A percentile compares a stretch with the other conserved stretches of the same genome.
Evolutionary conservation across 1,139 yeast genomes (phyloP).

Genomic region (Wickerhamomyces sp.): DNA sequence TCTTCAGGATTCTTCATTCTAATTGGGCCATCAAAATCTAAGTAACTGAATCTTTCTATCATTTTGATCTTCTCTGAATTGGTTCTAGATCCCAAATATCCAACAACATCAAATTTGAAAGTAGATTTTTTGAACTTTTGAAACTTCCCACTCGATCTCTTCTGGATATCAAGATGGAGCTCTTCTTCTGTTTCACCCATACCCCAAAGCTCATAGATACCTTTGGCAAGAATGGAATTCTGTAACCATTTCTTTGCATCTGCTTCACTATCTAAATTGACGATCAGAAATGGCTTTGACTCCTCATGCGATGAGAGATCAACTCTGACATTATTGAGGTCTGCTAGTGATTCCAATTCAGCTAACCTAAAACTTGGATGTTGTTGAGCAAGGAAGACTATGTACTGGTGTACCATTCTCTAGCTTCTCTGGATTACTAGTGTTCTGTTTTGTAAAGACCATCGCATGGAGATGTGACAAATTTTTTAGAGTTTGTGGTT

Average conservation of each 20-base stretch:
- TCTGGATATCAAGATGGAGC: slow-evolving; percentile 51
- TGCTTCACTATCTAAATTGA: slow-evolving; percentile 58
- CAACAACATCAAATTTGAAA: slow-evolving; percentile 79
- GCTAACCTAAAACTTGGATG: slow-evolving; percentile 75
- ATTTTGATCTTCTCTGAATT: slow-evolving; percentile 50
- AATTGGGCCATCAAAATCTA: slow-evolving; percentile 74
- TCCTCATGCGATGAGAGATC: slow-evolving; percentile 60
- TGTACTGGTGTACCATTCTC: slow-evolving; percentile 33
- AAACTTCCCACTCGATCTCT: slow-evolving; percentile 21
- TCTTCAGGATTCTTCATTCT: slow-evolving; percentile 75
- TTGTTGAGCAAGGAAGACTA: slow-evolving; percentile 79
- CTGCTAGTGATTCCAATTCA: slow-evolving; percentile 83
- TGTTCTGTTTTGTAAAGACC: too few species aligned
- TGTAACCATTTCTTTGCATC: slow-evolving; percentile 59
- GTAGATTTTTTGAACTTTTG: slow-evolving; percentile 36
- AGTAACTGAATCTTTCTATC: slow-evolving; percentile 68
- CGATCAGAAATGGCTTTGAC: slow-evolving; percentile 63
- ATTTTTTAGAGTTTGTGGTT: too few species aligned
- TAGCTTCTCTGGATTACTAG: too few species aligned
- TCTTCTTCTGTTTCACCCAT: slow-evolving; percentile 50
- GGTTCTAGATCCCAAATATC: slow-evolving; percentile 65
- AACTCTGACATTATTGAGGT: slow-evolving; percentile 45
- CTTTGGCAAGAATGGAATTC: slow-evolving; percentile 66
- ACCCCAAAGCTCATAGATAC: slow-evolving; percentile 86
- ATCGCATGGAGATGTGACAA: too few species aligned